A percentile compares a stretch with the other conserved stretches of the same genome.
Evolutionary conservation across 2,329 filamentous ascomycete genomes (phyloP).

Genomic region (Cladosporium sp.): DNA sequence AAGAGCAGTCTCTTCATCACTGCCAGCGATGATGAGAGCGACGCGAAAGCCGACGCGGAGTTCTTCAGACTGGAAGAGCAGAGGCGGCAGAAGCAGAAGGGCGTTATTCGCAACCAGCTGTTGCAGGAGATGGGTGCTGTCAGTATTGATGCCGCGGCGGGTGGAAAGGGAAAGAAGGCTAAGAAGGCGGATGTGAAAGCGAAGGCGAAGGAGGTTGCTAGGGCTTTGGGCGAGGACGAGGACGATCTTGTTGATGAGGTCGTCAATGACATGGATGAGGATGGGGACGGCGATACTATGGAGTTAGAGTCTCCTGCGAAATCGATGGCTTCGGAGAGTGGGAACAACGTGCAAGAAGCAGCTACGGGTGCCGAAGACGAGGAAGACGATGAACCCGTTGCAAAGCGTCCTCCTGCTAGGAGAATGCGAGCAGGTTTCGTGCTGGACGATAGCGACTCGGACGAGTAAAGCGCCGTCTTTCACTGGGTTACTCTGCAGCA

Average conservation of each 20-base stretch:
- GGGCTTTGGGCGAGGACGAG: constrained; percentile 15
- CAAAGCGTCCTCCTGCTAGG: constrained; percentile 29
- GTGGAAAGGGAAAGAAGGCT: constrained; percentile 27
- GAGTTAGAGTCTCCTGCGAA: constrained; percentile 7
- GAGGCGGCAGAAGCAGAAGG: constrained; percentile 55
- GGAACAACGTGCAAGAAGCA: constrained; percentile 16
- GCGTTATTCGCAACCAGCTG: constrained; percentile 47
- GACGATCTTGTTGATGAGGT: constrained; percentile 16
- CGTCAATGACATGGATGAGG: constrained; percentile 14
- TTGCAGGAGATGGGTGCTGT: constrained; percentile 31
- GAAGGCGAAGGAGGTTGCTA: constrained; percentile 18
- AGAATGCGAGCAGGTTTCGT: constrained; percentile 42
- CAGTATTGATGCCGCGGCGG: constrained; percentile 17
- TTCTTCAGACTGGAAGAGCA: constrained; percentile 77
- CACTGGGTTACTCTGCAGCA: no score
- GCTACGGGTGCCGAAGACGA: constrained; percentile 28
- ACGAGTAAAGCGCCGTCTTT: constrained; percentile 11
- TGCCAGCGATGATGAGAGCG: constrained; percentile 83
- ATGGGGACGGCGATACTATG: not conserved
- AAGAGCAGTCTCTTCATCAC: constrained; percentile 82
- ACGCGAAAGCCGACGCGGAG: constrained; percentile 65
- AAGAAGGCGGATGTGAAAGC: constrained; percentile 16
- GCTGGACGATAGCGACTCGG: constrained; percentile 37
- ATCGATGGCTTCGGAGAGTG: constrained; percentile 4
- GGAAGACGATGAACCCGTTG: constrained; percentile 35